Evolutionary conservation across 768 basidiomycete species (phyloP), one percentile per base, ranked within the genome.

Genomic region (Neoboletus subvelutipes): DNA sequence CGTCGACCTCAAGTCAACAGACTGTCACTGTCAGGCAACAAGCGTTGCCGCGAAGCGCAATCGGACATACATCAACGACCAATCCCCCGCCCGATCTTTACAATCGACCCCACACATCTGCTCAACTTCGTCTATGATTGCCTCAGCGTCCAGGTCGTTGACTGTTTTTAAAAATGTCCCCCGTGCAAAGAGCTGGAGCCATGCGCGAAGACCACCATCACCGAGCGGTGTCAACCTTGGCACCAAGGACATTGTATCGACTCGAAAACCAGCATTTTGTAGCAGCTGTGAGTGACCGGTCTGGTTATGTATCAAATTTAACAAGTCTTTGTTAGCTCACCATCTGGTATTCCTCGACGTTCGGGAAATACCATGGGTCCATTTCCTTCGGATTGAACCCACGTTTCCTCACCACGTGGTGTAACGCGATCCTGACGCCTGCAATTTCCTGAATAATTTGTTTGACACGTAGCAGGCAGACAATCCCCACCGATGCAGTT

Each of bases 291-390:
- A 50, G 29, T 28, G 34, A 46, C 17, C 24, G 6, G 37, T 51
- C 39, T 46, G 29, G 46, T 58, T 39, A 41, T 59, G 42, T 40
- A 34, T 50, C 45, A 39, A n/a, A 55, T 29, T 24, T 50, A 37
- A 45, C 15, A n/a, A 22, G 22, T 40, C 26, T 33, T 11, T 39
- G 22, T 29, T 41, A 13, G 57, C 75, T 55, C 65, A 86, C 85
- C 68, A 77, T 75, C 45, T 69, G 72, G 69, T 94, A 92, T 56
- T 88, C 83, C 29, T 82, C 78, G 12, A 78, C 77, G 0, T 86
- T 86, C 5, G 92, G 92, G 67, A 92, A 93, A 74, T 83, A 92
- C 90, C 90, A 94, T 0, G 92, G 92, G 65, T 94, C 92, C 42
- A 84, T 67, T 12, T 71, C 64, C 10, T 72, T 70, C 11, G 90